Evolutionary conservation across 2,329 filamentous ascomycete genomes (phyloP), one percentile per base, ranked within the genome.

Genomic region (Lachnellula occidentalis): DNA sequence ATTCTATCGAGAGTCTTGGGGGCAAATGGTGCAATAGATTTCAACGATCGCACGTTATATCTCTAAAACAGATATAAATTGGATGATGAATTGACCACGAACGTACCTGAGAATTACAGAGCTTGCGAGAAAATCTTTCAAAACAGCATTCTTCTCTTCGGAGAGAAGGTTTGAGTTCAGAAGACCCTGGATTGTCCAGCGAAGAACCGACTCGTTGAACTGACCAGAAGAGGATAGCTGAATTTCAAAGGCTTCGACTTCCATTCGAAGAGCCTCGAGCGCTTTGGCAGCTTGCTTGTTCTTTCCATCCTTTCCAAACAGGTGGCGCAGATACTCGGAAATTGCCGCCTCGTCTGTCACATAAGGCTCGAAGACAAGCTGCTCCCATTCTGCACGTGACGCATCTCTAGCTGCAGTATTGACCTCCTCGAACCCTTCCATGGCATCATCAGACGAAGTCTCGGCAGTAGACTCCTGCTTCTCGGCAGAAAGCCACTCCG

Each of bases 351-450:
- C 65, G 58, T 84, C 73, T 2, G 76, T 75, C 15, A 77, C 63
- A 27, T 71, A 71, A 4, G 73, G 66, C 3, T 71, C 71, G 62
- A 85, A 85, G n/a, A 81, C 79, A 51, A 76, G 70, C 1, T 70
- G 65, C 64, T 85, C 82, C 79, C 81, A 85, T 12, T 69, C 72
- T 1, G 72, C 70, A 19, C 80, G 73, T 58, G 79, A 74, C 53
- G 78, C 71, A 14, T 62, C 52, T 78, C 78, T 78, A 57, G 79
- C 77, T 22, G 75, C 71, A 15, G 75, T 70, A 1, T 78, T 80
- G 17, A 81, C 71, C 5, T 72, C 65, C 21, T 61, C 62, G 37
- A 78, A 78, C 2, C 55, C 60, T 39, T 66, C 61, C 45, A 49
- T 55, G 1, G 56, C 50, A 4, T 48, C 51, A 7, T 54, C 55